These are phyloP conservation scores for Gossypium bickii DNA, from an alignment of 345 rosid species.

Conservation along the genomic window DNA sequence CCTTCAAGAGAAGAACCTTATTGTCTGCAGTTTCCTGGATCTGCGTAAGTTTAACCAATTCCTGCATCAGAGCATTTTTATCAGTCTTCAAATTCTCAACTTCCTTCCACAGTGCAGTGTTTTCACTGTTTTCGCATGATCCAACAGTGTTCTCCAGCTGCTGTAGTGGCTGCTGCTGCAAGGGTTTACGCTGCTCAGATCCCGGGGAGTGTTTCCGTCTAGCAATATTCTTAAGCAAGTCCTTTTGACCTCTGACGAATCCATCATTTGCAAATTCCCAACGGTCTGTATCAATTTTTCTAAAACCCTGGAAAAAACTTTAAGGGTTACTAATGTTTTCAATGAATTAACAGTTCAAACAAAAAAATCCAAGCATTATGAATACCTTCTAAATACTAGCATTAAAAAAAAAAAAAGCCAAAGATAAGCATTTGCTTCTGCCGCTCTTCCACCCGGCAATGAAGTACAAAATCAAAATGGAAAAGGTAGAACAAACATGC, in stretches of 20 bases:
- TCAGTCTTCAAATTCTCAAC: constrained; percentile 75
- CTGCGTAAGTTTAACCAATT: constrained; percentile 66
- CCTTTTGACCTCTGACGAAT: constrained; percentile 68
- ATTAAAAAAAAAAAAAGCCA: neutral
- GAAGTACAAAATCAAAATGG: neutral
- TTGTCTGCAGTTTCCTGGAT: constrained; percentile 65
- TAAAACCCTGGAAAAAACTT: constrained; percentile 64
- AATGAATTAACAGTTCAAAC: neutral
- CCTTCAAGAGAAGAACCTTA: constrained; percentile 56
- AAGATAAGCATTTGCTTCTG: neutral
- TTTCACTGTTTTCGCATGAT: constrained; percentile 31
- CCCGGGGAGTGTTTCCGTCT: constrained; percentile 68
- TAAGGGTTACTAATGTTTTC: neutral
- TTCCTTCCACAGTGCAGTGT: constrained; percentile 54
- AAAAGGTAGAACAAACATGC: neutral
- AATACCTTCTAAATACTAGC: neutral
- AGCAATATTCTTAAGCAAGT: constrained; percentile 54
- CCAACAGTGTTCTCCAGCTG: constrained; percentile 25
- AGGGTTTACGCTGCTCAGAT: constrained; percentile 40
- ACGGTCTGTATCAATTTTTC: constrained; percentile 78
- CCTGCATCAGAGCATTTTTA: constrained; percentile 60
- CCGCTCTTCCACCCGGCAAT: neutral
- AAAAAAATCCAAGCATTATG: neutral
- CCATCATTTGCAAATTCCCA: constrained; percentile 92
- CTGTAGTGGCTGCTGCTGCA: constrained; percentile 16